phyloP scores from a whole-genome alignment of 495 filamentous ascomycete species.

The Aspergillus saccharolyticus region DNA sequence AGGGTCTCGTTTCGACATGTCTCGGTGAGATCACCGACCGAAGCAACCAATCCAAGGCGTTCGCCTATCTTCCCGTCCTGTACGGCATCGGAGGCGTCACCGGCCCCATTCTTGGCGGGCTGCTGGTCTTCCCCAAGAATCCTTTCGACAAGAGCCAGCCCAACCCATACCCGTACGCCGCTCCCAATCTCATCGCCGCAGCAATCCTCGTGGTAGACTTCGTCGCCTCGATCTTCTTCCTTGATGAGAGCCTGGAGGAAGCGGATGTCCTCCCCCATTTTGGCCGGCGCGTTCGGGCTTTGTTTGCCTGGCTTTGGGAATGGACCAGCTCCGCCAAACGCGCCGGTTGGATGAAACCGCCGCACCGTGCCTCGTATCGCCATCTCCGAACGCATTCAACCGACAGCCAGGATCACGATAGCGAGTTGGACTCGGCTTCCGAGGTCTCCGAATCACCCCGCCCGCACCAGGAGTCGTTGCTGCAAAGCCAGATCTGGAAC shows the following conservation, averaged over 20 bases:
- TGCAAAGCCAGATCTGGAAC: constrained; percentile 55
- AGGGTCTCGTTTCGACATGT: constrained; percentile 81
- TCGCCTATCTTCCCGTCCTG: constrained; percentile 86
- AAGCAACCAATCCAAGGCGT: constrained; percentile 86
- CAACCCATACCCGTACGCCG: constrained; percentile 74
- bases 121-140: constrained; percentile 60
- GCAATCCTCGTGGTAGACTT: constrained; percentile 68
- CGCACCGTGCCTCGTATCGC: constrained; percentile 17
- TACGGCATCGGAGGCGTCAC: constrained; percentile 93
- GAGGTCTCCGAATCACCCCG: constrained; percentile 35
- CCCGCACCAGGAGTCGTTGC: constrained; percentile 34
- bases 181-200: constrained; percentile 75
- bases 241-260: constrained; percentile 85
- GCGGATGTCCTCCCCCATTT: constrained; percentile 59
- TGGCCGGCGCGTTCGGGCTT: constrained; percentile 48
- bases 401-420: constrained; percentile 34
- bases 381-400: constrained; percentile 23
- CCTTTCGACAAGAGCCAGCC: constrained; percentile 46
- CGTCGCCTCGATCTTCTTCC: constrained; percentile 63
- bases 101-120: constrained; percentile 82
- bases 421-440: constrained; percentile 39
- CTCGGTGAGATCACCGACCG: constrained; percentile 93
- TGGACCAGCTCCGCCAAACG: constrained; percentile 54
- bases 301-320: constrained; percentile 72
- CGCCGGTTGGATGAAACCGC: constrained; percentile 54